Conservation (phyloP, 805 yeast species). For the Ogataea salicorniae region DNA sequence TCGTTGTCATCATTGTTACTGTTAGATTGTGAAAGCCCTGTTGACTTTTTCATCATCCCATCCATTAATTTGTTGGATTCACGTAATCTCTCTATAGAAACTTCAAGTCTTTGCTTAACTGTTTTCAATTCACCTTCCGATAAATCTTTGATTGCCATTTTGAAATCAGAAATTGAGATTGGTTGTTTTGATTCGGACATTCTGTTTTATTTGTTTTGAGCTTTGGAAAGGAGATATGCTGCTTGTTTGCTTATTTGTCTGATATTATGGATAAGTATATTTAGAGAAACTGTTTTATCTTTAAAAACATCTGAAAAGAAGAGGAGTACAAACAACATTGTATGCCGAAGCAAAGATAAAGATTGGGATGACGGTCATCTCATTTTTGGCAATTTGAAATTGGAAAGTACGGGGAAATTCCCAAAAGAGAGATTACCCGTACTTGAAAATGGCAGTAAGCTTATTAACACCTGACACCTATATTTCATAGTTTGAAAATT, state of each 20-base stretch:
- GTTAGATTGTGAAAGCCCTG: conserved; percentile 3
- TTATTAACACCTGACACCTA: no score
- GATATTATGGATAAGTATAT: neutral
- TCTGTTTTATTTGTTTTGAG: neutral
- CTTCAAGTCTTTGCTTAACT: conserved; percentile 30
- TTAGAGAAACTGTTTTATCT: no score
- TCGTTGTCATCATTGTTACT: conserved; percentile 29
- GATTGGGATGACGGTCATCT: no score
- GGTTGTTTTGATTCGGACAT: conserved; percentile 26
- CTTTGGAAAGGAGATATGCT: neutral
- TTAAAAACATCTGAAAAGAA: no score
- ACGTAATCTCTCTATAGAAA: conserved; percentile 41
- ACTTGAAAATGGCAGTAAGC: no score
- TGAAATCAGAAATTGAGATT: conserved; percentile 26
- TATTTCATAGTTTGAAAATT: no score
- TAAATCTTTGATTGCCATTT: conserved; percentile 28
- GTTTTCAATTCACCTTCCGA: conserved; percentile 38
- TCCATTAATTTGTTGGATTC: conserved; percentile 48
- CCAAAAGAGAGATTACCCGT: no score
- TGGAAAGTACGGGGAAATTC: no score
- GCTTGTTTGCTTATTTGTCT: neutral
- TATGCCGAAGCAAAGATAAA: no score
- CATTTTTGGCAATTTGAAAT: no score
- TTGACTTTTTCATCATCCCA: conserved; percentile 35
- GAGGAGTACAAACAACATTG: no score